phyloP scores from a whole-genome alignment of 1,139 yeast species.

The Suhomyces guaymorum region DNA sequence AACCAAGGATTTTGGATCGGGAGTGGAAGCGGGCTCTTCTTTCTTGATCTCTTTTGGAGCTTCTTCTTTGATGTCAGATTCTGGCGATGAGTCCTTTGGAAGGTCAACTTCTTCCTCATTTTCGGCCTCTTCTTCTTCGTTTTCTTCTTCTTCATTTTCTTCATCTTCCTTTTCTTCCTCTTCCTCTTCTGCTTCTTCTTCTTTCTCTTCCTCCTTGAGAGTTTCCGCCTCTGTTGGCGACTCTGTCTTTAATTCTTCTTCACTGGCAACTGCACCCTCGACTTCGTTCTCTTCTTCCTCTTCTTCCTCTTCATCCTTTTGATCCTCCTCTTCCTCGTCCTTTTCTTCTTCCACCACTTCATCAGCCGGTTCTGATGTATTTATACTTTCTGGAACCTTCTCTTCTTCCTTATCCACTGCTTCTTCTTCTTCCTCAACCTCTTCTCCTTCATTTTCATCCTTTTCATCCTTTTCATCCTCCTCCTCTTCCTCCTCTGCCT shows the following conservation, averaged over 20 bases:
- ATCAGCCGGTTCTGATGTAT: no score
- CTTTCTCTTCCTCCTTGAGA: not conserved
- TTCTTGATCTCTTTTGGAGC: no score
- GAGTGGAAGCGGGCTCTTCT: conserved; percentile 1
- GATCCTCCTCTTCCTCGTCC: conserved; percentile 1
- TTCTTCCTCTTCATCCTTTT: conserved; percentile 2
- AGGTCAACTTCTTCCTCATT: not conserved
- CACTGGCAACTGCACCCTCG: no score
- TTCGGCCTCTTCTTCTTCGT: not conserved
- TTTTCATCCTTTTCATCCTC: conserved; percentile 3
- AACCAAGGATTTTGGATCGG: not conserved
- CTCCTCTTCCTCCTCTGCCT: no score
- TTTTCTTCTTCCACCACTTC: conserved; percentile 1
- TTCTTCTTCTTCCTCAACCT: conserved; percentile 5
- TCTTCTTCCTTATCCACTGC: not conserved
- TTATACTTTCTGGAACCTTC: no score
- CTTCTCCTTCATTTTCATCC: conserved; percentile 2
- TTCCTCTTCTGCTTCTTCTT: conserved; percentile 1
- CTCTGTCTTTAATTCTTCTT: no score
- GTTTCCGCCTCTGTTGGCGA: no score
- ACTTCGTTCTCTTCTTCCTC: not conserved
- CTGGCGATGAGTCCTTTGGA: not conserved
- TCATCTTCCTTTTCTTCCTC: conserved; percentile 13
- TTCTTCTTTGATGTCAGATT: not conserved
- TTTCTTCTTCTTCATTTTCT: conserved; percentile 16